Percentiles rank a stretch among this genome's conserved stretches.
These are phyloP conservation scores for Pichia scutulata DNA, from an alignment of 805 yeast species.

Conservation along the genomic window DNA sequence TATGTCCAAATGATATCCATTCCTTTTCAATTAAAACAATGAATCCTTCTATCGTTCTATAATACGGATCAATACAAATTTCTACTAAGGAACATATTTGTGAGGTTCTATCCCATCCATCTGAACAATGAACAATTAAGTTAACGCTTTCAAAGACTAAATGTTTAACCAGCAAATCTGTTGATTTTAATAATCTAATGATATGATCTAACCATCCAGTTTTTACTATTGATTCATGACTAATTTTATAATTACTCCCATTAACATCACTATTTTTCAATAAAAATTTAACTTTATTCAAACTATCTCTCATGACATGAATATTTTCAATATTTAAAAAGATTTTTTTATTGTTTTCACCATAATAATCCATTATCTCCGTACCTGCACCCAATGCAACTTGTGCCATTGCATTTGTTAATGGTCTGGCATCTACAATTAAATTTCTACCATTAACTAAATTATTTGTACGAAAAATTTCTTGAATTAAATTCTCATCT, in stretches of 20 bases:
- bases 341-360: conserved; percentile 46
- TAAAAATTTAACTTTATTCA: conserved; percentile 52
- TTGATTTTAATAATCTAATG: conserved; percentile 60
- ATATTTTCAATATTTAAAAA: conserved; percentile 91
- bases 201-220: conserved; percentile 78
- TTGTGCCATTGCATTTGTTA: conserved; percentile 93
- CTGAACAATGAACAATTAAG: conserved; percentile 86
- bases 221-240: conserved; percentile 49
- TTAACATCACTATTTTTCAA: conserved; percentile 58
- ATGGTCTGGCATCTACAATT: conserved; percentile 86
- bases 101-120: conserved; percentile 97
- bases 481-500: conserved; percentile 76
- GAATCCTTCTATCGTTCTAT: conserved; percentile 82
- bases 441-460: conserved; percentile 36
- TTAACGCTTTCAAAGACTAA: conserved; percentile 77
- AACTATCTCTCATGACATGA: conserved; percentile 87
- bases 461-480: conserved; percentile 59
- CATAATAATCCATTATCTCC: conserved; percentile 80
- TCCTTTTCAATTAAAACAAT: conserved; percentile 83
- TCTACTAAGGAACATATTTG: conserved; percentile 81
- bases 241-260: conserved; percentile 33
- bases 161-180: conserved; percentile 73
- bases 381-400: conserved; percentile 98
- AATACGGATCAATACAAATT: conserved; percentile 84
- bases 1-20: conserved; percentile 92